Evolutionary conservation across 2,329 filamentous ascomycete genomes (phyloP).

Genomic region (Phoma sp.): DNA sequence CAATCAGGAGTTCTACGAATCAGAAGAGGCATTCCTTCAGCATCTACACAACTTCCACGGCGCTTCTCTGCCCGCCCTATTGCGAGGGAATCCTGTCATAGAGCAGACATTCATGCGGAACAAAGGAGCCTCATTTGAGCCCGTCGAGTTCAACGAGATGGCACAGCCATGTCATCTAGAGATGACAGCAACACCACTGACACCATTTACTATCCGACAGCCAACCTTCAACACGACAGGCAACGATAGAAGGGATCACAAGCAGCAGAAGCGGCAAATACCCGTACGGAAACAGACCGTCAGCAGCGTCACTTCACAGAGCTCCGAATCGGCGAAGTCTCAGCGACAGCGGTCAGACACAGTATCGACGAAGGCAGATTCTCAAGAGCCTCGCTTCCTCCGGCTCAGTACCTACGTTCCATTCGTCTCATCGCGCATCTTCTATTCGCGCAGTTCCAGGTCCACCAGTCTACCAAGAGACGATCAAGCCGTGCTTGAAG

Average conservation of each 20-base stretch:
- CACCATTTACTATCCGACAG: constrained; percentile 29
- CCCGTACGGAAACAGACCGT: too few species aligned
- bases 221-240: neutral
- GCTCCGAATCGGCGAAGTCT: constrained; percentile 7
- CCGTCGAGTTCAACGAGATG: constrained; percentile 43
- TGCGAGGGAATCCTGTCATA: constrained; percentile 37
- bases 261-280: neutral
- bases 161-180: constrained; percentile 39
- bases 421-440: constrained; percentile 42
- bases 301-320: too few species aligned
- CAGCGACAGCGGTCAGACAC: constrained; percentile 31
- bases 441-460: constrained; percentile 36
- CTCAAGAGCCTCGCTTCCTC: constrained; percentile 39
- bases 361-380: constrained; percentile 18
- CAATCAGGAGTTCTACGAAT: constrained; percentile 43
- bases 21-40: constrained; percentile 42
- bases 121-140: constrained; percentile 44
- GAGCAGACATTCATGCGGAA: constrained; percentile 45
- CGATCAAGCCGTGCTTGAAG: constrained; percentile 34
- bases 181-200: constrained; percentile 31
- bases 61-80: constrained; percentile 33
- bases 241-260: constrained; percentile 5
- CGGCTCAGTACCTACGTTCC: constrained; percentile 40
- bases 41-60: constrained; percentile 43
- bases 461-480: constrained; percentile 28